Base-by-base conservation (phyloP, 768 basidiomycete species). In the Sporobolomyces pararoseus region DNA sequence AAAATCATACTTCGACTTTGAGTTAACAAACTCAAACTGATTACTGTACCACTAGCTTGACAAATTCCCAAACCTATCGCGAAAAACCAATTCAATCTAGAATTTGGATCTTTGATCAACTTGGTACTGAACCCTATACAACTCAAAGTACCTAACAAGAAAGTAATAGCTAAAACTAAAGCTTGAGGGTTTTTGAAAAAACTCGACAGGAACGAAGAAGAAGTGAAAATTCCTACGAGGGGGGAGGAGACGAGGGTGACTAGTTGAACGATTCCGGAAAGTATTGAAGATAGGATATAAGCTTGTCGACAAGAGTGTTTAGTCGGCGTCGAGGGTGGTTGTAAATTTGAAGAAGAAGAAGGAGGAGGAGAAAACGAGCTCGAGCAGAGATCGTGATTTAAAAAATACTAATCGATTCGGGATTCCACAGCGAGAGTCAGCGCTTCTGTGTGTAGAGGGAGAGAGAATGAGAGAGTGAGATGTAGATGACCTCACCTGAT, bases 181-280 rank as follows among this genome's bases (percentile, higher is more conserved):
- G 71, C 37, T 13, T 51, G 66, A 0, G 71, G 50, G 53, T 53
- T 23, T 17, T 31, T n/a, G 9, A 49, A 4, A 10, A 9, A 25
- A 1, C 35, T n/a, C 3, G 61, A 29, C 37, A 52, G 55, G 17
- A 29, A 23, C 0, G 60, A 4, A 3, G 62, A 54, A 0, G 70
- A 32, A 6, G 71, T 42, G 25, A 68, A 21, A 49, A 62, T 42
- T 9, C 71, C 71, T 47, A 72, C n/a, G 9, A 68, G 37, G 19
- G 71, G 71, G 2, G 71, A 68, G 53, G 44, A 29, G 54, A 72
- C 31, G 39, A 72, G 71, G 6, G 71, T 62, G 37, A 72, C 52
- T 49, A 72, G 71, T 50, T 72, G 71, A 7, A 72, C 37, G 4
- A 32, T 32, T 3, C 71, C 71, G 0, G 71, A 68, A 10, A 72